These are phyloP conservation scores for Talaromyces stipitatus DNA, from an alignment of 495 filamentous ascomycete genomes.

Conservation along the genomic window DNA sequence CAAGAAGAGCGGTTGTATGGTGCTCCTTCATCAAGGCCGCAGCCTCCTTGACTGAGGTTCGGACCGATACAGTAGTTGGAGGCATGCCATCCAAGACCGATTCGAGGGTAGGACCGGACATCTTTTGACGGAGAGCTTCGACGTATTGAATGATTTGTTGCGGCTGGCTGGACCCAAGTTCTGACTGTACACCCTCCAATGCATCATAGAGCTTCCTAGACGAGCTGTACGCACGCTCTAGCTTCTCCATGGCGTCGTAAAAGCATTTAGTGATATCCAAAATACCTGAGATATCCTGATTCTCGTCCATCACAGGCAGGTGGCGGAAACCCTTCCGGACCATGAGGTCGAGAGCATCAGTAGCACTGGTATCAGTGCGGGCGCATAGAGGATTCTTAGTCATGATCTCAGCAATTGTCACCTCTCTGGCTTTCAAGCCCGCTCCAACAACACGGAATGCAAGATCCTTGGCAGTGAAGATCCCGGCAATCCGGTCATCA, in stretches of 20 bases:
- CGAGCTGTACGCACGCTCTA: constrained; percentile 93
- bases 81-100: constrained; percentile 87
- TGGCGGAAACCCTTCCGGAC: constrained; percentile 96
- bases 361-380: constrained; percentile 94
- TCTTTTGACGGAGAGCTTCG: constrained; percentile 87
- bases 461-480: constrained; percentile 98
- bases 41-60: constrained; percentile 93
- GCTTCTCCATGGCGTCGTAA: constrained; percentile 99
- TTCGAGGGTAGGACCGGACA: constrained; percentile 96
- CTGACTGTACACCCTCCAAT: constrained; percentile 96
- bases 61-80: constrained; percentile 87
- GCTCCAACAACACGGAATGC: constrained; percentile 93
- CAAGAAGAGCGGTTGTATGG: constrained; percentile 91
- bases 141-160: constrained; percentile 99
- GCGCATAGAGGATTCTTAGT: constrained; percentile 98
- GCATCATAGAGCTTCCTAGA: constrained; percentile 96
- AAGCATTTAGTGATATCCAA: constrained; percentile 99
- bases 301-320: constrained; percentile 98
- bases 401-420: constrained; percentile 98
- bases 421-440: constrained; percentile 80
- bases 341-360: constrained; percentile 95
- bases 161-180: constrained; percentile 90
- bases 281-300: constrained; percentile 97
- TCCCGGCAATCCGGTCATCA: constrained; percentile 93
- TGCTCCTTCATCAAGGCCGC: constrained; percentile 95